phyloP scores from a whole-genome alignment of 129 eudicot genomes.

The Helianthus tuberosus region DNA sequence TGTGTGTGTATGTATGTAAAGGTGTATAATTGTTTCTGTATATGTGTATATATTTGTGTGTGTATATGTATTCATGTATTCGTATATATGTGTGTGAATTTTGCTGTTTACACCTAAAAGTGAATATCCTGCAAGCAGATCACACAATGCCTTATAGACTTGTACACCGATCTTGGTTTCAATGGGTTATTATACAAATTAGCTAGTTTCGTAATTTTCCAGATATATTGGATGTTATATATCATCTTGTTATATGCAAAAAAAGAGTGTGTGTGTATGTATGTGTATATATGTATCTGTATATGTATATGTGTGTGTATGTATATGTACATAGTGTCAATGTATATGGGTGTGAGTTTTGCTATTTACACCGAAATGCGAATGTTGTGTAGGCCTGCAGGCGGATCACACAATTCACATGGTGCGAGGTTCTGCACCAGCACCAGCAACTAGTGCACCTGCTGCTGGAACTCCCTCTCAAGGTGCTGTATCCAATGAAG shows the following conservation, averaged over 20 bases:
- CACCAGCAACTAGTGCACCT: slow-evolving; percentile 47
- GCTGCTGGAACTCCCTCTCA: slow-evolving; percentile 50
- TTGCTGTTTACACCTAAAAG: neutral
- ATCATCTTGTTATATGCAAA: too few relatives aligned
- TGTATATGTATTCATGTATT: neutral
- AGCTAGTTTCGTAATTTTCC: too few relatives aligned
- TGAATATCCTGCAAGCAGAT: slow-evolving; percentile 65
- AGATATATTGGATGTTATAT: too few relatives aligned
- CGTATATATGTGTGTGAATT: neutral
- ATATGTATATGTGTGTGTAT: too few relatives aligned
- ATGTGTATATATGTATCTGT: too few relatives aligned
- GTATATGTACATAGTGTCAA: too few relatives aligned
- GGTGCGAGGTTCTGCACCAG: slow-evolving; percentile 87
- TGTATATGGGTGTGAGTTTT: neutral
- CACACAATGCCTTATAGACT: slow-evolving; percentile 45
- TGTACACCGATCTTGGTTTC: too few relatives aligned
- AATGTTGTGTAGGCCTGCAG: slow-evolving; percentile 59
- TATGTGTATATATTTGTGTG: too few relatives aligned
- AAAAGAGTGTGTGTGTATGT: too few relatives aligned
- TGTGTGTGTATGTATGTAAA: too few relatives aligned
- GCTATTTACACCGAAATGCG: neutral
- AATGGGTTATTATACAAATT: too few relatives aligned
- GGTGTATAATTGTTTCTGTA: too few relatives aligned
- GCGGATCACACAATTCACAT: slow-evolving; percentile 92
- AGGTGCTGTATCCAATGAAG: slow-evolving; percentile 38